These are phyloP conservation scores for Drosera capensis DNA, from an alignment of 148 eudicot species.

Conservation along the genomic window DNA sequence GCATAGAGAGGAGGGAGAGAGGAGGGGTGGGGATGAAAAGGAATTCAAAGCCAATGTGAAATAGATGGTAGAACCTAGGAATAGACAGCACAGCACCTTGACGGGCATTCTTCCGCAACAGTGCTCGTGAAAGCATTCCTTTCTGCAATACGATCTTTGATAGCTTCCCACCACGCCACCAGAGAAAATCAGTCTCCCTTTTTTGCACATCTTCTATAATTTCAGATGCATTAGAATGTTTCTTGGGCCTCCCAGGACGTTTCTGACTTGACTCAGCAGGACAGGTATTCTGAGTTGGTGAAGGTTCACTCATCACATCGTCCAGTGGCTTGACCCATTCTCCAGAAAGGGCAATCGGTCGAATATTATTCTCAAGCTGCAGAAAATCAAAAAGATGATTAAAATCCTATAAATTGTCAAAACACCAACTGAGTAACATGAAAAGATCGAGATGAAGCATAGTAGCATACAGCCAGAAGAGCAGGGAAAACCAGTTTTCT, in stretches of 20 bases:
- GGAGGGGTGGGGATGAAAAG: no score
- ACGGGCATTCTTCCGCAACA: slow-evolving; percentile 60
- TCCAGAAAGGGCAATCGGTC: slow-evolving; percentile 50
- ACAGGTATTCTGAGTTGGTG: slow-evolving; percentile 36
- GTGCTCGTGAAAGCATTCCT: slow-evolving; percentile 40
- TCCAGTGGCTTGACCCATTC: slow-evolving; percentile 82
- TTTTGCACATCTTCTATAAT: slow-evolving; percentile 35
- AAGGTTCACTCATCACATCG: slow-evolving; percentile 35
- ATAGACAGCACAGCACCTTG: slow-evolving; percentile 29
- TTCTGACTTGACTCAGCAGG: slow-evolving; percentile 41
- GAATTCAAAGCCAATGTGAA: background rate
- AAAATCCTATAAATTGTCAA: no score
- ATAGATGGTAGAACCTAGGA: background rate
- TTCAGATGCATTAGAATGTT: slow-evolving; percentile 34
- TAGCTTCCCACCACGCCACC: slow-evolving; percentile 84
- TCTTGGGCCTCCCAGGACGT: slow-evolving; percentile 65
- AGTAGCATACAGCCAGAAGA: no score
- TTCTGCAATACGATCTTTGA: slow-evolving; percentile 54
- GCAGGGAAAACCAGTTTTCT: no score
- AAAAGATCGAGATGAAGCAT: no score
- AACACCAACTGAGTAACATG: no score
- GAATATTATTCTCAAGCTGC: slow-evolving; percentile 78
- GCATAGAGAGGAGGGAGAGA: no score
- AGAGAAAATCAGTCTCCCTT: slow-evolving; percentile 26
- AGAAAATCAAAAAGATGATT: slow-evolving; percentile 8